Evolutionary conservation across 2,329 filamentous ascomycete species (phyloP).

Genomic region (Alternaria rosae): DNA sequence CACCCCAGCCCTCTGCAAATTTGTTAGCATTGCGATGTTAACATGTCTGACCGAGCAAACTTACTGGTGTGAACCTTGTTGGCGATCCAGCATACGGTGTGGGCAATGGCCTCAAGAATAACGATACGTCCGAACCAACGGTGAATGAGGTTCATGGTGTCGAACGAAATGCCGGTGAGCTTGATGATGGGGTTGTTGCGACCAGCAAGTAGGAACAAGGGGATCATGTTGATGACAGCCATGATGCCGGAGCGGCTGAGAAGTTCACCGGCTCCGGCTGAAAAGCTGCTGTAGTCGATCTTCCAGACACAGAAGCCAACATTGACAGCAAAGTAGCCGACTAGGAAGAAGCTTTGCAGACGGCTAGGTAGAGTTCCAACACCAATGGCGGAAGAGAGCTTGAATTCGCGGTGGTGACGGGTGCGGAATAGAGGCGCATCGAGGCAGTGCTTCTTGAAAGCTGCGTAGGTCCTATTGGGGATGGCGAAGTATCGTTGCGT

Average conservation of each 20-base stretch:
- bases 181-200: slow-evolving; percentile 81
- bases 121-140: slow-evolving; percentile 82
- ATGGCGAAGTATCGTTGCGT: slow-evolving; percentile 79
- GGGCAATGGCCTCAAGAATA: slow-evolving; percentile 71
- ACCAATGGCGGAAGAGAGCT: slow-evolving; percentile 58
- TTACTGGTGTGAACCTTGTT: slow-evolving; percentile 51
- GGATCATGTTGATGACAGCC: slow-evolving; percentile 78
- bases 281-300: slow-evolving; percentile 71
- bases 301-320: slow-evolving; percentile 56
- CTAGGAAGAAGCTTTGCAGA: slow-evolving; percentile 57
- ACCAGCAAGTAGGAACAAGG: slow-evolving; percentile 75
- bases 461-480: slow-evolving; percentile 60
- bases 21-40: slow-evolving; percentile 19
- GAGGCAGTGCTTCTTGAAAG: slow-evolving; percentile 56
- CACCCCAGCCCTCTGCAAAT: slow-evolving; percentile 59
- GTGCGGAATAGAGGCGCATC: slow-evolving; percentile 57
- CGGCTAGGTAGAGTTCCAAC: slow-evolving; percentile 59
- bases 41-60: slow-evolving; percentile 2
- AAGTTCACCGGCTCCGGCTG: slow-evolving; percentile 72
- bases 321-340: slow-evolving; percentile 59
- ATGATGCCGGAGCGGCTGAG: slow-evolving; percentile 75
- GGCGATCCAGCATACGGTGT: slow-evolving; percentile 67
- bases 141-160: slow-evolving; percentile 83
- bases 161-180: slow-evolving; percentile 76
- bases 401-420: slow-evolving; percentile 61